Percentiles rank a stretch among this genome's conserved stretches.
These are phyloP conservation scores for Stephanodiscus triporus DNA, from an alignment of 108 stramenopile genomes.

Conservation along the genomic window DNA sequence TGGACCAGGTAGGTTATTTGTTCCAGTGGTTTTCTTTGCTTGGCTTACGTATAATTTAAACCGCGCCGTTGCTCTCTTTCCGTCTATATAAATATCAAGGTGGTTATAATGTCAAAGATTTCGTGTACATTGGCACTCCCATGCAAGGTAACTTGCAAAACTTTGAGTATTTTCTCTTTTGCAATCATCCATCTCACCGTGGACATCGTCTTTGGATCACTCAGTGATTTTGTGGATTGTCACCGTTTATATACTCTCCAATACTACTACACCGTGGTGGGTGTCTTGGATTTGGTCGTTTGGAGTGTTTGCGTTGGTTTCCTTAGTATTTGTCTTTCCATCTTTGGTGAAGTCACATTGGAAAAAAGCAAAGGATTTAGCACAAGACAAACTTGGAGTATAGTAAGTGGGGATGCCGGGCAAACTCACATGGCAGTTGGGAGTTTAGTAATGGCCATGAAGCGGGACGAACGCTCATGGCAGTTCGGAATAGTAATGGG, in stretches of 20 bases:
- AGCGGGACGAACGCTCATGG: too few relatives aligned
- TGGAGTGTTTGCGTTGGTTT: conserved; percentile 33
- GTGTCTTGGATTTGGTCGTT: conserved; percentile 55
- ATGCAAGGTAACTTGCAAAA: conserved; percentile 53
- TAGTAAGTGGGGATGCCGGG: too few relatives aligned
- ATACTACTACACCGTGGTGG: conserved; percentile 46
- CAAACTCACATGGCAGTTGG: too few relatives aligned
- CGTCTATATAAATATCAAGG: background rate
- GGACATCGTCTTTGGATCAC: background rate
- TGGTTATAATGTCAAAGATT: conserved; percentile 77
- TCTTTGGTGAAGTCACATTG: background rate
- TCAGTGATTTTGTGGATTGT: conserved; percentile 71
- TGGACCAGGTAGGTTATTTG: conserved; percentile 57
- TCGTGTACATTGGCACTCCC: conserved; percentile 73
- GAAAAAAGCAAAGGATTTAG: background rate
- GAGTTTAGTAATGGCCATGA: too few relatives aligned
- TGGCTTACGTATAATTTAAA: background rate
- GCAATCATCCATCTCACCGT: background rate
- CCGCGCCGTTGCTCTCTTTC: background rate
- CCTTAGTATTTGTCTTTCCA: conserved; percentile 20
- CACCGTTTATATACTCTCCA: conserved; percentile 52
- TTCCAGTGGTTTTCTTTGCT: background rate
- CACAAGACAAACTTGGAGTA: background rate
- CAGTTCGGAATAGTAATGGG: too few relatives aligned
- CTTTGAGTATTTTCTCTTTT: background rate